Evolutionary conservation across 495 filamentous ascomycete genomes (phyloP).

Genomic region (Melanomma pulvis-pyrius): DNA sequence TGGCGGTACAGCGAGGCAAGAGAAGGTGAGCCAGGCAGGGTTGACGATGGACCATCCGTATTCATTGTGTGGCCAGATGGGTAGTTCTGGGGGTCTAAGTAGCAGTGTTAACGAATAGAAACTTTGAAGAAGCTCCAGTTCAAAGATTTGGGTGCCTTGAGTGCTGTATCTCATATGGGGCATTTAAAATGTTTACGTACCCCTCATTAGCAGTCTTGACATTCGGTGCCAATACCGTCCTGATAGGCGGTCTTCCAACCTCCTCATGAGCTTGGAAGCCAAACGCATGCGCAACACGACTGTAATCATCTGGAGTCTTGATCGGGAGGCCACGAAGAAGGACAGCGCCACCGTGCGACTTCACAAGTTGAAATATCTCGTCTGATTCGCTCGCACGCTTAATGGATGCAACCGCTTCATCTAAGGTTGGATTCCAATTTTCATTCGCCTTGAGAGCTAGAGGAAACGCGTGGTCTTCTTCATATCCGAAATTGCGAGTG

Average conservation of each 20-base stretch:
- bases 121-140: no score
- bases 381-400: conserved; percentile 16
- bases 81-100: conserved; percentile 30
- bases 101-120: neutral
- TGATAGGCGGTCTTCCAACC: conserved; percentile 33
- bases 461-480: neutral
- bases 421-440: neutral
- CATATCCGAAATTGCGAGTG: neutral
- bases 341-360: conserved; percentile 34
- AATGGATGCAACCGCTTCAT: neutral
- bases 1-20: conserved; percentile 11
- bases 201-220: conserved; percentile 34
- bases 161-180: no score
- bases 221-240: conserved; percentile 38
- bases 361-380: conserved; percentile 22
- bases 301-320: conserved; percentile 20
- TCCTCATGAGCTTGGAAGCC: conserved; percentile 37
- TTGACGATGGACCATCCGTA: conserved; percentile 40
- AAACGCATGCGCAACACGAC: conserved; percentile 13
- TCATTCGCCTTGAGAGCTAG: neutral
- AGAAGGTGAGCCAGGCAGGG: conserved; percentile 39
- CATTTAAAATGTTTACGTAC: neutral
- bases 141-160: no score
- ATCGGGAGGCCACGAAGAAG: conserved; percentile 38
- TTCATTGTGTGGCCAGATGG: conserved; percentile 41